phyloP scores from a whole-genome alignment of 306 rosid species.

The Medicago lupulina region DNA sequence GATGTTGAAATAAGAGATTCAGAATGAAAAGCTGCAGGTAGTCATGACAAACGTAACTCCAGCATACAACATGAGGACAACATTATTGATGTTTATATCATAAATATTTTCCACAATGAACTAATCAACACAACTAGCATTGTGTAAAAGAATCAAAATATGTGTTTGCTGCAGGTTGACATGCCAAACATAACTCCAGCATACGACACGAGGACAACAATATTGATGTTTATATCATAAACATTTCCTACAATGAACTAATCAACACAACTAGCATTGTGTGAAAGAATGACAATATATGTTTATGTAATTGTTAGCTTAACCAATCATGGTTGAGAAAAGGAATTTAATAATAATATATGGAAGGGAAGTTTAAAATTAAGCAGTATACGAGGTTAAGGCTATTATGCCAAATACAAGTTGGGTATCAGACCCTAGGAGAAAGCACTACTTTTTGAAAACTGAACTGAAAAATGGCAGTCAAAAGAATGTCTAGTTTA shows the following conservation, averaged over 20 bases:
- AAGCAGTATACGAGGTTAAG: constrained; percentile 4
- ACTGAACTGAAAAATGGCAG: constrained; percentile 20
- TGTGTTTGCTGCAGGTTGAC: neutral
- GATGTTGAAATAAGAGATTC: neutral
- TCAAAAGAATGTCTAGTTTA: neutral
- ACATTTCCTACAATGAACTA: neutral
- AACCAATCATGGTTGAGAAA: constrained; percentile 26
- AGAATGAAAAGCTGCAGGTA: neutral
- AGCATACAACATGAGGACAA: constrained; percentile 1
- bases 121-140: neutral
- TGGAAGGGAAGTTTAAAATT: neutral
- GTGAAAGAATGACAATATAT: neutral
- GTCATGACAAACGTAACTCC: constrained; percentile 11
- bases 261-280: constrained; percentile 1
- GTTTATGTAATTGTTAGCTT: neutral
- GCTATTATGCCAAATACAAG: constrained; percentile 17
- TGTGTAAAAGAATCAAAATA: constrained; percentile 21
- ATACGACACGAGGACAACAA: neutral
- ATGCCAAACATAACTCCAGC: constrained; percentile 14
- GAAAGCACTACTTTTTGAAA: neutral
- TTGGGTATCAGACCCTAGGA: constrained; percentile 12
- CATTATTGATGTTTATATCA: neutral
- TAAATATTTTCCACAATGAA: neutral
- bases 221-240: neutral
- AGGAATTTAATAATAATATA: neutral